Conservation (phyloP, 192 early-diverging fungal species). For the Rhizoclosmatium globosum region DNA sequence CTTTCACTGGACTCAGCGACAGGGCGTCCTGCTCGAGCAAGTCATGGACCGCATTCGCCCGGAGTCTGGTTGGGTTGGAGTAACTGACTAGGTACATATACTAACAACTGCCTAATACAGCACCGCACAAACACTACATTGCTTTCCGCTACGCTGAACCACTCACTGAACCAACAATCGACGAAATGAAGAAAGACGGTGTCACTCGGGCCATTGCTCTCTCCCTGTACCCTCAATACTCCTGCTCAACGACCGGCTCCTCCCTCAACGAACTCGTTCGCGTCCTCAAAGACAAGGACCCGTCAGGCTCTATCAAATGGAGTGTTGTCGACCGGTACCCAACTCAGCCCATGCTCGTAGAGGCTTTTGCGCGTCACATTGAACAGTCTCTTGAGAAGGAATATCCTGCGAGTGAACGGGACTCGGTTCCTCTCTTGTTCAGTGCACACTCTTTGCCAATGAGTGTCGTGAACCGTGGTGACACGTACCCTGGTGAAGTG, state of each 20-base stretch:
- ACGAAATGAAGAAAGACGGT: slow-evolving; percentile 81
- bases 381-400: slow-evolving; percentile 65
- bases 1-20: slow-evolving; percentile 85
- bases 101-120: slow-evolving; percentile 44
- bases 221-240: slow-evolving; percentile 96
- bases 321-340: slow-evolving; percentile 97
- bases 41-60: slow-evolving; percentile 78
- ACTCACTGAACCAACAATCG: slow-evolving; percentile 76
- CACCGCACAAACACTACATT: slow-evolving; percentile 90
- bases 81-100: not conserved
- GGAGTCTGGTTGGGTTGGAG: slow-evolving; percentile 65
- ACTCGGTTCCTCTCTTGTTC: slow-evolving; percentile 85
- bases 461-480: slow-evolving; percentile 88
- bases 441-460: slow-evolving; percentile 97
- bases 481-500: slow-evolving; percentile 27
- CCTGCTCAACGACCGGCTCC: slow-evolving; percentile 93
- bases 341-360: slow-evolving; percentile 84
- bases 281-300: slow-evolving; percentile 66
- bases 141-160: slow-evolving; percentile 93
- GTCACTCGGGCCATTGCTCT: slow-evolving; percentile 88
- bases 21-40: slow-evolving; percentile 81
- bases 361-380: slow-evolving; percentile 85
- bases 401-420: slow-evolving; percentile 70
- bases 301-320: slow-evolving; percentile 78
- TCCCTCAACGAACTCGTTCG: slow-evolving; percentile 90